Conservation (phyloP, 306 rosid genomes). For the Dalbergia cochinchinensis region DNA sequence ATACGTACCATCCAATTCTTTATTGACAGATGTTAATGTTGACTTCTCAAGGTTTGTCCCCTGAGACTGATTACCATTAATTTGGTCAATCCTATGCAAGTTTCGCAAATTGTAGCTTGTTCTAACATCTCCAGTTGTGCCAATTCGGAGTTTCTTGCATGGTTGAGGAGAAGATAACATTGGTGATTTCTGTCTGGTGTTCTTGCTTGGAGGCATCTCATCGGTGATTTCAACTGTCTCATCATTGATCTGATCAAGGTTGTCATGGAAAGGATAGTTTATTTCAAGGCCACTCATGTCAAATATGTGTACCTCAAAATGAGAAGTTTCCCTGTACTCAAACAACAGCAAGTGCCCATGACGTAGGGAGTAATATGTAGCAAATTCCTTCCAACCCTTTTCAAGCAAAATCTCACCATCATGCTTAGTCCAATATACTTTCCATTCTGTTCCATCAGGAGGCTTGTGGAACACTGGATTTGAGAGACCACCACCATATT, state of each 20-base stretch:
- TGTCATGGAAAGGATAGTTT: slow-evolving; percentile 26
- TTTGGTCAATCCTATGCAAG: background rate
- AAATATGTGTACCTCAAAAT: slow-evolving; percentile 26
- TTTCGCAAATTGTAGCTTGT: background rate
- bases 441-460: slow-evolving; percentile 5
- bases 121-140: background rate
- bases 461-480: slow-evolving; percentile 2
- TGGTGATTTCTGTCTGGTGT: slow-evolving; percentile 27
- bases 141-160: slow-evolving; percentile 26
- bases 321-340: slow-evolving; percentile 6
- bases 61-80: background rate
- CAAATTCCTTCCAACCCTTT: slow-evolving; percentile 24
- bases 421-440: slow-evolving; percentile 5
- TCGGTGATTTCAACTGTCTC: slow-evolving; percentile 8
- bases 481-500: background rate
- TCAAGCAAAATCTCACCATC: background rate
- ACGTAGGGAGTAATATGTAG: background rate
- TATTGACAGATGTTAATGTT: background rate
- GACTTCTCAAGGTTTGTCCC: background rate
- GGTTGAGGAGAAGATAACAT: background rate
- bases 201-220: slow-evolving; percentile 26
- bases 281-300: slow-evolving; percentile 36
- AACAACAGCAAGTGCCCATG: slow-evolving; percentile 16
- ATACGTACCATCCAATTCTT: slow-evolving; percentile 14
- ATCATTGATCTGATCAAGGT: background rate